A percentile compares a stretch with the other conserved stretches of the same genome.
Evolutionary conservation across 768 basidiomycete species (phyloP).

Genomic region (Mycena indigotica): DNA sequence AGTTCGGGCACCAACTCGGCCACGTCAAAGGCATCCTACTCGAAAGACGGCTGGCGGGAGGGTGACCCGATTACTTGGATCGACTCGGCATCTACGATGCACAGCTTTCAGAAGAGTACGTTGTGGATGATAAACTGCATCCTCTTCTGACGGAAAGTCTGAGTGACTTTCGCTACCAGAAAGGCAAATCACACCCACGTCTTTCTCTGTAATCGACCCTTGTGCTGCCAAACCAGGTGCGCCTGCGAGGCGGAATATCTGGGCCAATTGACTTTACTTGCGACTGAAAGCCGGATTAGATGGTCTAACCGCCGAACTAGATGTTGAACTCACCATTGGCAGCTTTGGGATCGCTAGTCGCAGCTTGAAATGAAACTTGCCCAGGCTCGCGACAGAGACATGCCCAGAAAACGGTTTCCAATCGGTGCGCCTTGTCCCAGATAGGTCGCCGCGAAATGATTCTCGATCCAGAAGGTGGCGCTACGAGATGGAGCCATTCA

Average conservation of each 20-base stretch:
- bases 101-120: not conserved
- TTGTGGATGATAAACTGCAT: slow-evolving; percentile 19
- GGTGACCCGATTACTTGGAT: too few species aligned
- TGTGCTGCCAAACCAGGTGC: slow-evolving; percentile 22
- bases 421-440: slow-evolving; percentile 15
- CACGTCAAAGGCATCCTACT: too few species aligned
- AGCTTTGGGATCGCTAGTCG: slow-evolving; percentile 22
- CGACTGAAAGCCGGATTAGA: slow-evolving; percentile 1
- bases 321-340: slow-evolving; percentile 9
- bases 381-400: slow-evolving; percentile 19
- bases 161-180: not conserved
- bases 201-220: slow-evolving; percentile 14
- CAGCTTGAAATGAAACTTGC: slow-evolving; percentile 21
- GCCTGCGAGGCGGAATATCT: slow-evolving; percentile 13
- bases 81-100: too few species aligned
- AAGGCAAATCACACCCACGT: slow-evolving; percentile 6
- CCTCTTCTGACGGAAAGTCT: slow-evolving; percentile 15
- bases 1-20: too few species aligned
- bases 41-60: too few species aligned
- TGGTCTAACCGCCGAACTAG: not conserved
- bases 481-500: slow-evolving; percentile 2
- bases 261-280: slow-evolving; percentile 12
- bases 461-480: slow-evolving; percentile 18
- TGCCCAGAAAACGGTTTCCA: slow-evolving; percentile 19
- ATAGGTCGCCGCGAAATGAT: slow-evolving; percentile 21